These are phyloP conservation scores for Fusarium incarnatum DNA, from an alignment of 2,329 filamentous ascomycete species.

Conservation along the genomic window DNA sequence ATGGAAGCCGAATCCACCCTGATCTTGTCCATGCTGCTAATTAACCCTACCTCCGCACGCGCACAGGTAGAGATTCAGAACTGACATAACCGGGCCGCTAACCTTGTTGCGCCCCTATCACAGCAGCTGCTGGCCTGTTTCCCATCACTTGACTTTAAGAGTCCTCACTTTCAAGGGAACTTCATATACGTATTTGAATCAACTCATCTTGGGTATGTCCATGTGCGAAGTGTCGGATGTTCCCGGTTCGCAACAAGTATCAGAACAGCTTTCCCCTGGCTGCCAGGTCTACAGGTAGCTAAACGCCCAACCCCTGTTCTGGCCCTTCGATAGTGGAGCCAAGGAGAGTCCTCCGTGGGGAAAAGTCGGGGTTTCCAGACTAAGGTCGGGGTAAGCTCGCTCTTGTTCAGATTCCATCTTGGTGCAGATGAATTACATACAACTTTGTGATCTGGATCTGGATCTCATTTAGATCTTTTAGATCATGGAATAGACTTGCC, in stretches of 20 bases:
- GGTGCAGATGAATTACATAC: background rate
- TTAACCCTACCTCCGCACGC: constrained; percentile 9
- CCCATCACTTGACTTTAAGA: background rate
- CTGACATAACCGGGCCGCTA: constrained; percentile 5
- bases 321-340: background rate
- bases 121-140: constrained; percentile 6
- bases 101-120: constrained; percentile 34
- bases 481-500: background rate
- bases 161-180: constrained; percentile 2
- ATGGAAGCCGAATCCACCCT: constrained; percentile 15
- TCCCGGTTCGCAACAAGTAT: constrained; percentile 21
- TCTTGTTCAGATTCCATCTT: constrained; percentile 11
- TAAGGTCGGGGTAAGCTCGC: constrained; percentile 32
- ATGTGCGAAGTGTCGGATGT: constrained; percentile 24
- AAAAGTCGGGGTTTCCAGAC: constrained; percentile 39
- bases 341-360: constrained; percentile 31
- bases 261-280: constrained; percentile 9
- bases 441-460: constrained; percentile 11
- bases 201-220: constrained; percentile 7
- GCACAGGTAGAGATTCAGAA: constrained; percentile 14
- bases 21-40: background rate
- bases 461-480: constrained; percentile 4
- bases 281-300: constrained; percentile 6
- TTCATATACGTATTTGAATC: constrained; percentile 9
- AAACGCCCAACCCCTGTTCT: constrained; percentile 22